phyloP scores from a whole-genome alignment of 805 yeast genomes.

The Kazachstania bromeliacearum region DNA sequence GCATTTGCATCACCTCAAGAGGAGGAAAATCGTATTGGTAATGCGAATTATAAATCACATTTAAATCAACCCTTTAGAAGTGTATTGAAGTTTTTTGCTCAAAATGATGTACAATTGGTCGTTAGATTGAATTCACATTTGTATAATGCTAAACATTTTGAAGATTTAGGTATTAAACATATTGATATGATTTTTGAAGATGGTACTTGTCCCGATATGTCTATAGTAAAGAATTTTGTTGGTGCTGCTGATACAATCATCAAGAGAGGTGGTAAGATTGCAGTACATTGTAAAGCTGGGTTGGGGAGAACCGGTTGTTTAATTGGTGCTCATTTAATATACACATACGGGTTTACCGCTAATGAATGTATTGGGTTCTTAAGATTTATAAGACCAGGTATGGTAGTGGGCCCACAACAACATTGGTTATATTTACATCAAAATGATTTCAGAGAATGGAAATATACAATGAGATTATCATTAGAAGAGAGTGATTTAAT shows the following conservation, averaged over 20 bases:
- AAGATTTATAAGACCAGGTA: slow-evolving; percentile 95
- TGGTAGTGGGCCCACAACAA: slow-evolving; percentile 99
- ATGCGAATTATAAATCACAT: slow-evolving; percentile 16
- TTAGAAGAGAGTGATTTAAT: slow-evolving; percentile 54
- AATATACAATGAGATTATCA: slow-evolving; percentile 78
- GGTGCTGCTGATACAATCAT: slow-evolving; percentile 93
- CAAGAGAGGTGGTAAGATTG: slow-evolving; percentile 80
- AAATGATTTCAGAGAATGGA: slow-evolving; percentile 93
- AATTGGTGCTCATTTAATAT: slow-evolving; percentile 93
- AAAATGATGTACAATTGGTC: slow-evolving; percentile 72
- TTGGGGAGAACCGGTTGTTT: slow-evolving; percentile 96
- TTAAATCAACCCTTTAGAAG: slow-evolving; percentile 69
- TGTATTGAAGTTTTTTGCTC: slow-evolving; percentile 68
- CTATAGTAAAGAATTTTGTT: slow-evolving; percentile 81
- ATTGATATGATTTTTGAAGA: slow-evolving; percentile 95
- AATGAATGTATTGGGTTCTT: slow-evolving; percentile 92
- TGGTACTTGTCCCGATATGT: slow-evolving; percentile 95
- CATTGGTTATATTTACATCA: slow-evolving; percentile 97
- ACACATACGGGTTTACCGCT: slow-evolving; percentile 95
- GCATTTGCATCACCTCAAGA: slow-evolving; percentile 97
- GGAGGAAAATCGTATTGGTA: slow-evolving; percentile 27
- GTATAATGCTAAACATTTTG: slow-evolving; percentile 78
- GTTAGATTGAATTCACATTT: slow-evolving; percentile 88
- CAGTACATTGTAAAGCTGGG: slow-evolving; percentile 99
- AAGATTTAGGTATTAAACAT: slow-evolving; percentile 74